Evolutionary conservation across 2,329 filamentous ascomycete genomes (phyloP).

Genomic region (Tothia fuscella): DNA sequence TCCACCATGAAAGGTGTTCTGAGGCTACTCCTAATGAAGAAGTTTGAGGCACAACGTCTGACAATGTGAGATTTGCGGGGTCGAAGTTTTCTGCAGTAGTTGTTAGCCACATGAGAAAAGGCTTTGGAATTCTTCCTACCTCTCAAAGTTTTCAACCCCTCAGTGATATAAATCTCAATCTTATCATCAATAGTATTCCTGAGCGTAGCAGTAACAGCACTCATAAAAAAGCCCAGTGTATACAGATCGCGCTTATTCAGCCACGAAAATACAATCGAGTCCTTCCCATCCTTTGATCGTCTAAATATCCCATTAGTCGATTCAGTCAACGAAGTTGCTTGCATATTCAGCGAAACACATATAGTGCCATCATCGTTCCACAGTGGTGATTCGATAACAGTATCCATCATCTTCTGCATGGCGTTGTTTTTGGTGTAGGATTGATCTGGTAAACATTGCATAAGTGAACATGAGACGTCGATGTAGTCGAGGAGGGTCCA

Average conservation of each 20-base stretch:
- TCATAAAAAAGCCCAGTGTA: constrained; percentile 46
- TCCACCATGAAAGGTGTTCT: constrained; percentile 48
- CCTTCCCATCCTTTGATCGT: constrained; percentile 24
- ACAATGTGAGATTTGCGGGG: constrained; percentile 11
- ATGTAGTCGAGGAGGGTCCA: constrained; percentile 53
- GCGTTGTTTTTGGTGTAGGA: constrained; percentile 48
- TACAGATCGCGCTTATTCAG: constrained; percentile 48
- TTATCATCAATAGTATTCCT: constrained; percentile 35
- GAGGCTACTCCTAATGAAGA: constrained; percentile 18
- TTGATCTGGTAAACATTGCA: constrained; percentile 46
- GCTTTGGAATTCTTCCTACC: no score
- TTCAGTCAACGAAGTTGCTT: constrained; percentile 23
- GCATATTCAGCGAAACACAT: constrained; percentile 28
- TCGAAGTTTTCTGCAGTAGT: constrained; percentile 12
- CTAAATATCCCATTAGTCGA: constrained; percentile 34
- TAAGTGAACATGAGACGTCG: constrained; percentile 58
- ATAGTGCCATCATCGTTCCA: constrained; percentile 28
- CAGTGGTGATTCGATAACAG: constrained; percentile 25
- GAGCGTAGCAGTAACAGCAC: constrained; percentile 42
- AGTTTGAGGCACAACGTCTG: constrained; percentile 5
- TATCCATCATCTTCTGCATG: constrained; percentile 52
- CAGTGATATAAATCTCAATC: constrained; percentile 23
- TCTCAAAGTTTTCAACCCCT: constrained; percentile 41
- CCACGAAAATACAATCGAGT: constrained; percentile 45
- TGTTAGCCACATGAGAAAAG: not conserved